These are phyloP conservation scores for Cinchona pubescens DNA, from an alignment of 257 asterid species.

Conservation along the genomic window DNA sequence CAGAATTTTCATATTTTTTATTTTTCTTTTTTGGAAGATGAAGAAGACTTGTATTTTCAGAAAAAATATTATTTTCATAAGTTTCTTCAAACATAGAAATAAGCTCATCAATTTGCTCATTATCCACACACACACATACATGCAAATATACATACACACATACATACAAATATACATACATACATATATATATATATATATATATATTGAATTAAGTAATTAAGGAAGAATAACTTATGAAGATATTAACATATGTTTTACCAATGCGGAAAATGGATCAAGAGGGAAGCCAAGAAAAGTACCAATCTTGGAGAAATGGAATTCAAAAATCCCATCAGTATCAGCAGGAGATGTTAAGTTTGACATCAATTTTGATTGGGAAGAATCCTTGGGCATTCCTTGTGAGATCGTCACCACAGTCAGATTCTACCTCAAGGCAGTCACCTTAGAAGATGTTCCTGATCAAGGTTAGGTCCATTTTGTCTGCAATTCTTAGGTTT, in stretches of 20 bases:
- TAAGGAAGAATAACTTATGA: not conserved
- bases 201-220: not conserved
- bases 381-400: conserved; percentile 61
- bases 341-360: conserved; percentile 50
- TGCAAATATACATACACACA: too few species aligned
- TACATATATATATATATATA: too few species aligned
- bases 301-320: conserved; percentile 61
- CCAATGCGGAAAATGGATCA: conserved; percentile 31
- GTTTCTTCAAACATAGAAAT: too few species aligned
- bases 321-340: conserved; percentile 52
- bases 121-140: too few species aligned
- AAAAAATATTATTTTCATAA: too few species aligned
- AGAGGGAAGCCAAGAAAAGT: conserved; percentile 73
- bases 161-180: too few species aligned
- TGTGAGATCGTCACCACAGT: conserved; percentile 75
- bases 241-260: not conserved
- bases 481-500: conserved; percentile 85
- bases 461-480: conserved; percentile 60
- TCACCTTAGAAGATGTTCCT: conserved; percentile 61
- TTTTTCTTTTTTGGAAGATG: too few species aligned
- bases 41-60: too few species aligned
- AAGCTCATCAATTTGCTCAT: too few species aligned
- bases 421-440: conserved; percentile 68
- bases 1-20: too few species aligned
- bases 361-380: conserved; percentile 57